Base-by-base conservation (phyloP, 2,329 filamentous ascomycete genomes). In the Coleophoma cylindrospora region DNA sequence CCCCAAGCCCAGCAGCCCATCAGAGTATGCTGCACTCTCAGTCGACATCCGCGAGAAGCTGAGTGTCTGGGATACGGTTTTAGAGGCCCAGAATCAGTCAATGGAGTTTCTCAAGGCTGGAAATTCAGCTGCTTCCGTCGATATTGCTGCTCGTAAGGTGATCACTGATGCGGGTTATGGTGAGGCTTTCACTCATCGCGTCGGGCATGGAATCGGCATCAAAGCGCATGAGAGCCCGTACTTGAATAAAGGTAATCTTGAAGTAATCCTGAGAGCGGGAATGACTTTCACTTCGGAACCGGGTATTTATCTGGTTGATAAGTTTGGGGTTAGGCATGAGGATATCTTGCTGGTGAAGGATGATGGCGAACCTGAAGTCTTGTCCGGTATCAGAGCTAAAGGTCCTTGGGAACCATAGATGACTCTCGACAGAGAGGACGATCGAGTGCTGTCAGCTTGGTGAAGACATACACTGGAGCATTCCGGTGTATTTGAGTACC, bases 141-240 rank as follows among this genome's bases (percentile, higher is more conserved):
- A 85, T 52, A 73, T 84, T 38, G 81, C 81, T 1, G 81, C 81
- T 6, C 71, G 81, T 2, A 65, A 66, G 0, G 70, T 84, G 17
- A 84, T 85, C 45, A 71, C 75, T 12, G 63, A 74, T 11, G 80
- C 79, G 0, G 81, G 80, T 0, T 84, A 84, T 51, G 79, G 77
- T 0, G 66, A 74, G 17, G 72, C 70, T 0, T 85, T 85, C 54
- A 84, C 81, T 1, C 81, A 85, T 56, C 73, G 81, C 1, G 68
- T 85, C 1, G 81, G 81, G 1, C 82, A 86, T 57, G 77, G 81
- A 1, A 83, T 86, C 44, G 82, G 81, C 0, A 83, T 86, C 60
- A 84, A 85, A 65, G 81, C 81, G 1, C 81, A 84, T 54, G 81
- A 85, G 60, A 80, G 77, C 32, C 81, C 81, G 0, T 85, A 84